A percentile compares a stretch with the other conserved stretches of the same genome.
Conservation (phyloP, 768 basidiomycete genomes). For the Galerina marginata region DNA sequence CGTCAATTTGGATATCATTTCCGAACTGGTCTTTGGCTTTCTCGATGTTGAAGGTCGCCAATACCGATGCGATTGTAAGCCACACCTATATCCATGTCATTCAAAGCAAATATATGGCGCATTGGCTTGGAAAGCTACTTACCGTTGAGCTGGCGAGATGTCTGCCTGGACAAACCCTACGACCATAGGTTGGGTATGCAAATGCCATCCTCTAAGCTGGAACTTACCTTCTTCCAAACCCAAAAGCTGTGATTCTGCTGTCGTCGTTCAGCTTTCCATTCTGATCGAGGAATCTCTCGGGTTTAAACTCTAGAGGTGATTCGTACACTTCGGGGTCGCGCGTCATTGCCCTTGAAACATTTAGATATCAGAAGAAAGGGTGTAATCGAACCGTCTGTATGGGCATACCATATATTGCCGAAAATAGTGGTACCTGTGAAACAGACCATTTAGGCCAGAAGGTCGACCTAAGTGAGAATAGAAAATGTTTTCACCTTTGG, state of each 20-base stretch:
- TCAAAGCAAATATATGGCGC: no score
- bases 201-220: no score
- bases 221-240: conserved; percentile 2
- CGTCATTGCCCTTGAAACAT: conserved; percentile 12
- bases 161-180: no score
- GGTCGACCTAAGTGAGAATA: background rate
- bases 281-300: conserved; percentile 13
- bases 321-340: conserved; percentile 7
- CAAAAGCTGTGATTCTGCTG: conserved; percentile 1
- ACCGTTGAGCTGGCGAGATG: no score
- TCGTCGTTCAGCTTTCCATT: conserved; percentile 4
- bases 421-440: conserved; percentile 4
- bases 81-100: no score
- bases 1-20: no score
- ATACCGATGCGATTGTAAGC: no score
- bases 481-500: conserved; percentile 38
- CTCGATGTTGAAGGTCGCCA: no score
- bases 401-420: conserved; percentile 9
- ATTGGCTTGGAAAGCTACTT: no score
- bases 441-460: background rate
- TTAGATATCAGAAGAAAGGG: background rate
- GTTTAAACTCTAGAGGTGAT: conserved; percentile 5
- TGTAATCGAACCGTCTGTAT: conserved; percentile 9
- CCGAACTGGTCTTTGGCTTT: no score
- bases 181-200: no score